These are phyloP conservation scores for Brachypodium distachyon DNA, from an alignment of 202 grass and related monocot genomes.

Conservation along the genomic window DNA sequence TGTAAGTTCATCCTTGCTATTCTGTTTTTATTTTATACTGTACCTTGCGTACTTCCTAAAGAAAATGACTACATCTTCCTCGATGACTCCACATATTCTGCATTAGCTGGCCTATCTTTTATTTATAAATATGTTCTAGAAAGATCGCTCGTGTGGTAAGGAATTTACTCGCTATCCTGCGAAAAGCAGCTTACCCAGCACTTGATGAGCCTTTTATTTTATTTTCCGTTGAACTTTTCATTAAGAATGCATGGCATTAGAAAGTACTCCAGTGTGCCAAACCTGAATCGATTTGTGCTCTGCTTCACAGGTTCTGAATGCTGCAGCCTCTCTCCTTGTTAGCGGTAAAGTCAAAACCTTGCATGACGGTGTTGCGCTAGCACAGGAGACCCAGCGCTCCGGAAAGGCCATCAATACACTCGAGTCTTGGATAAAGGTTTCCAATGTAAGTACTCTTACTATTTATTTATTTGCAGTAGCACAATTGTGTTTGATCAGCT, in stretches of 20 bases:
- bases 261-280: not conserved
- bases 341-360: slow-evolving; percentile 57
- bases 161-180: not conserved
- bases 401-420: slow-evolving; percentile 71
- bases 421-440: slow-evolving; percentile 63
- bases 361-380: slow-evolving; percentile 56
- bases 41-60: not conserved
- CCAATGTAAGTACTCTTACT: slow-evolving; percentile 36
- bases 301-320: slow-evolving; percentile 59
- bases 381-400: slow-evolving; percentile 60
- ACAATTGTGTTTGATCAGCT: not conserved
- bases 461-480: not conserved
- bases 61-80: not conserved
- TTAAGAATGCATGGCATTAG: not conserved
- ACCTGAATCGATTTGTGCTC: not conserved
- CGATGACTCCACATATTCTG: not conserved
- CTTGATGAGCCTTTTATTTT: not conserved
- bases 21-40: not conserved
- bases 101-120: not conserved
- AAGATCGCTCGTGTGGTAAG: not conserved
- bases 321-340: slow-evolving; percentile 74
- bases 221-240: not conserved
- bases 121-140: not conserved
- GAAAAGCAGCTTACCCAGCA: not conserved
- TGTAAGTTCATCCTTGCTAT: slow-evolving; percentile 29